Base-by-base conservation (phyloP, 306 rosid species). In the Datisca glomerata region DNA sequence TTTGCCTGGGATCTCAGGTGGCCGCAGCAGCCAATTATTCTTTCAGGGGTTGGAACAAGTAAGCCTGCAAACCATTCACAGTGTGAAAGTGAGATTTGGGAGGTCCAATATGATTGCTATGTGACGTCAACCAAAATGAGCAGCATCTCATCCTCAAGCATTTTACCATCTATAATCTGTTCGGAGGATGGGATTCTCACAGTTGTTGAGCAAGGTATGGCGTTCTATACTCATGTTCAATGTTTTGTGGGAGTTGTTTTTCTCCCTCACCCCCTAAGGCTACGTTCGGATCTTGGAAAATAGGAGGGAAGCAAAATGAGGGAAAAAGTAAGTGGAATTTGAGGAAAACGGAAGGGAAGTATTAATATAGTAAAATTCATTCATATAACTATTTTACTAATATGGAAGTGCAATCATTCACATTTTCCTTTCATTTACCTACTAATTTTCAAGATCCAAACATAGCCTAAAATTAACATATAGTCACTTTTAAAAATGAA, bases 1-100 rank as follows among this genome's bases (percentile, higher is more conserved):
- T 87, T 87, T 67, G 89, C 93, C 12, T 87, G 97, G 97, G 97
- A 87, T 80, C 84, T 87, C 42, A 79, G 94, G 71, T 72, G 73
- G 80, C 94, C 67, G 37, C 74, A 83, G 54, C 82, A 82, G 55
- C 93, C 97, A 0, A 70, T 83, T 52, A 63, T 83, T 72, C 86
- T 87, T 32, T 83, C 94, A 0, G 89, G 80, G 25, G 47, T 56
- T n/a, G 94, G 74, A 22, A 61, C 69, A 43, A 79, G 72, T 28
- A 64, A 74, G 43, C 19, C 41, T 15, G 57, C 14, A 50, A 64
- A 53, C 21, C 78, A 41, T 43, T 61, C 78, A 16, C 60, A 80
- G 28, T 76, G 73, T 45, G 93, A 79, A 65, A 87, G 97, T 56
- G 97, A 87, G 86, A 83, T 87, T 55, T 87, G 97, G 97, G 97